Evolutionary conservation across 306 rosid genomes (phyloP), one percentile per base, ranked within the genome.

Genomic region (Casuarina glauca): DNA sequence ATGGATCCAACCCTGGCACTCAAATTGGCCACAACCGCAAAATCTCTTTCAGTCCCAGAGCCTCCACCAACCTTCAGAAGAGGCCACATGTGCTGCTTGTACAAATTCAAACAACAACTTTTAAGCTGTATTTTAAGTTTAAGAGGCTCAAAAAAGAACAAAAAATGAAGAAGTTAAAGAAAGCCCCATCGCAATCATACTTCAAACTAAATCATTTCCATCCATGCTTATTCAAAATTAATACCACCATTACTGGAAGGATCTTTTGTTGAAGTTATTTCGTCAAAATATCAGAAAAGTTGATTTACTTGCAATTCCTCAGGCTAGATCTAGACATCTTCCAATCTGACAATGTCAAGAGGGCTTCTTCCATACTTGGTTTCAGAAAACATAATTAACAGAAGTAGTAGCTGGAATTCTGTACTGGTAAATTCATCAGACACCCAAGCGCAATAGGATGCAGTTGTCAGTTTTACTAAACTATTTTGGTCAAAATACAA

Each of bases 1-100:
- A 94, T 90, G 53, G 98, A 94, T 76, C 93, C 98, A 67, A 94
- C 97, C 76, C 97, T 85, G n/a, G 98, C 97, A 81, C 98, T 94
- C 84, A 94, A 60, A 78, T 88, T 94, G 85, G 97, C 98, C 77
- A 92, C 88, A 69, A 94, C 93, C 51, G 97, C 95, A 72, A 80
- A 77, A 72, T 82, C 86, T 78, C 89, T 86, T 86, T 82, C 88
- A 2, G 94, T 89, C 69, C 92, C 92, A 74, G 38, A 78, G 66
- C 91, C 85, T 0, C 96, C 91, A 32, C 97, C 97, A 68, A 61
- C 81, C 84, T 89, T 90, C 36, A 94, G 87, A 79, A 92, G 97
- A 76, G 97, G 97, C 98, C 97, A 94, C 97, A 94, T 84, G 66
- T 92, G 98, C 98, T 94, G 91, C 76, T 67, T 74, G 48, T 42